Evolutionary conservation across 169 alveolate genomes (phyloP).

Genomic region (Plasmodium gaboni): DNA sequence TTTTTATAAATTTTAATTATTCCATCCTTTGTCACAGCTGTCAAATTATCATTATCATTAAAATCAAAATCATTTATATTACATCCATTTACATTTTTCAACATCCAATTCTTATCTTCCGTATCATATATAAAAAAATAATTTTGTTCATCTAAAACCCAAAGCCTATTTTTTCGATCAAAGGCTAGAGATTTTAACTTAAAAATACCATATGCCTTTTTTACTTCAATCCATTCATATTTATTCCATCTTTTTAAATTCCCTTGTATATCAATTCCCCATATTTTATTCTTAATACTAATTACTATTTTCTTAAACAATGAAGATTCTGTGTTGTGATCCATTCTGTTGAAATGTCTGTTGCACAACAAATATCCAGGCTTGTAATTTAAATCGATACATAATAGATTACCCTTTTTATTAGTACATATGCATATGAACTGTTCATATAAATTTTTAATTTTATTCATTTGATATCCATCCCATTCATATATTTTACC

Average conservation of each 20-base stretch:
- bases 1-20: conserved; percentile 37
- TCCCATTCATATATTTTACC: conserved; percentile 50
- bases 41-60: conserved; percentile 33
- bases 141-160: conserved; percentile 65
- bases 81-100: conserved; percentile 31
- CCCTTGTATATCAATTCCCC: conserved; percentile 66
- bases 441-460: conserved; percentile 15
- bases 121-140: conserved; percentile 36
- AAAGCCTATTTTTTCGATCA: conserved; percentile 41
- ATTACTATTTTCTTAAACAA: conserved; percentile 33
- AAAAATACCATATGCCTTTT: conserved; percentile 66
- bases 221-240: conserved; percentile 54
- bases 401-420: conserved; percentile 40
- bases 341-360: conserved; percentile 38
- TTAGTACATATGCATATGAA: conserved; percentile 46
- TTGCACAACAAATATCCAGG: conserved; percentile 56
- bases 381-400: conserved; percentile 33
- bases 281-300: conserved; percentile 52
- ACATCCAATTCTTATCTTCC: conserved; percentile 63
- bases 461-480: conserved; percentile 45
- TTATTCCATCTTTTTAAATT: conserved; percentile 66
- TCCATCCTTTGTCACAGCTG: conserved; percentile 63
- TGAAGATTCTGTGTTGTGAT: conserved; percentile 12
- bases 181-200: conserved; percentile 64
- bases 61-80: conserved; percentile 66